Evolutionary conservation across 164 flowering plant genomes (phyloP).

Genomic region (Piper longum): DNA sequence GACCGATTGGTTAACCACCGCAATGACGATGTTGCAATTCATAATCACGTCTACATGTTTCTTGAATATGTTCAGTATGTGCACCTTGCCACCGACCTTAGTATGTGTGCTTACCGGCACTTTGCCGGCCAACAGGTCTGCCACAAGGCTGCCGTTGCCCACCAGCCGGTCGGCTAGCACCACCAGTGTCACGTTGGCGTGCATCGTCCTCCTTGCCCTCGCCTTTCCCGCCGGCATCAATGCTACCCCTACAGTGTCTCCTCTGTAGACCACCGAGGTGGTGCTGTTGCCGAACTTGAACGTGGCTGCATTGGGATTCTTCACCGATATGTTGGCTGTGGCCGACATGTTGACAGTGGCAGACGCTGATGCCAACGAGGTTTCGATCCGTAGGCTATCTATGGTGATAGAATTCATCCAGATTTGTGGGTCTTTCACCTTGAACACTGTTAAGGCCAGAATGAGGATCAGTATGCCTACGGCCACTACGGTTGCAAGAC

Average conservation of each 20-base stretch:
- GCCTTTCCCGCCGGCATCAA: slow-evolving; percentile 22
- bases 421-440: slow-evolving; percentile 24
- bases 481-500: too few species aligned
- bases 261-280: slow-evolving; percentile 19
- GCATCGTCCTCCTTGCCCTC: slow-evolving; percentile 24
- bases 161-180: slow-evolving; percentile 22
- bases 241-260: slow-evolving; percentile 23
- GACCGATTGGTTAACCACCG: slow-evolving; percentile 23
- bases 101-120: slow-evolving; percentile 36
- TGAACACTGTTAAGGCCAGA: slow-evolving; percentile 38
- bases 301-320: slow-evolving; percentile 34
- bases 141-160: slow-evolving; percentile 13
- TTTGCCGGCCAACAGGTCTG: slow-evolving; percentile 22
- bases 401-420: slow-evolving; percentile 9
- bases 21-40: slow-evolving; percentile 41
- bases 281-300: slow-evolving; percentile 28
- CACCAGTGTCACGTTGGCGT: slow-evolving; percentile 33
- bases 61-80: slow-evolving; percentile 24
- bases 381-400: background rate
- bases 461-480: slow-evolving; percentile 10
- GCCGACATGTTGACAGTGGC: slow-evolving; percentile 14
- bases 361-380: background rate
- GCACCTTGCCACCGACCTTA: slow-evolving; percentile 39
- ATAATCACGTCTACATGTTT: slow-evolving; percentile 36
- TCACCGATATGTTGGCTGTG: slow-evolving; percentile 17